Percentiles rank a stretch among this genome's conserved stretches.
These are phyloP conservation scores for Laburnicola sp. DNA, from an alignment of 2,329 filamentous ascomycete species.

Conservation along the genomic window DNA sequence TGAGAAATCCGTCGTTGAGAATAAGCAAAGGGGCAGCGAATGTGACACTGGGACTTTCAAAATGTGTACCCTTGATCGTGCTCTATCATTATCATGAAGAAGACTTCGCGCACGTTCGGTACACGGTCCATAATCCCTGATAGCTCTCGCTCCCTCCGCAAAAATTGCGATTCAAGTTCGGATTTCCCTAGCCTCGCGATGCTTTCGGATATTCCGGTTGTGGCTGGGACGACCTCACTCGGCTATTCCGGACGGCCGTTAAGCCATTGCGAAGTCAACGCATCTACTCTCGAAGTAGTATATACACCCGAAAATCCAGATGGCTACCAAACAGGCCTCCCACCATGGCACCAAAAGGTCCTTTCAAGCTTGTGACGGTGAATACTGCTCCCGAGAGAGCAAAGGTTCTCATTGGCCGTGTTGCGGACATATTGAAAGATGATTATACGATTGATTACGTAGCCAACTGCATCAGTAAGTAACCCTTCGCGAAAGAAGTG, in stretches of 20 bases:
- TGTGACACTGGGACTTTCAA: too few species aligned
- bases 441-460: slow-evolving; percentile 64
- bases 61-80: too few species aligned
- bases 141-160: too few species aligned
- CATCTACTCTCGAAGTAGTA: neutral
- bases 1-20: neutral
- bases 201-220: neutral
- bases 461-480: slow-evolving; percentile 63
- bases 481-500: neutral
- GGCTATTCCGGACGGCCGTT: neutral
- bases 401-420: slow-evolving; percentile 61
- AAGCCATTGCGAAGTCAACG: too few species aligned
- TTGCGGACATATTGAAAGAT: slow-evolving; percentile 65
- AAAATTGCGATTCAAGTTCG: neutral
- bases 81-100: too few species aligned
- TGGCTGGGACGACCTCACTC: neutral
- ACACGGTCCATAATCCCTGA: too few species aligned
- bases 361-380: slow-evolving; percentile 67
- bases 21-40: too few species aligned
- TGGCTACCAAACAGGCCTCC: neutral
- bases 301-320: neutral
- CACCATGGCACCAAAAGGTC: slow-evolving; percentile 43
- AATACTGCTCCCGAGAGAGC: slow-evolving; percentile 69
- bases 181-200: too few species aligned
- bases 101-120: too few species aligned